Conservation (phyloP, 1,284 basidiomycete genomes). For the Amylostereum chailletii region DNA sequence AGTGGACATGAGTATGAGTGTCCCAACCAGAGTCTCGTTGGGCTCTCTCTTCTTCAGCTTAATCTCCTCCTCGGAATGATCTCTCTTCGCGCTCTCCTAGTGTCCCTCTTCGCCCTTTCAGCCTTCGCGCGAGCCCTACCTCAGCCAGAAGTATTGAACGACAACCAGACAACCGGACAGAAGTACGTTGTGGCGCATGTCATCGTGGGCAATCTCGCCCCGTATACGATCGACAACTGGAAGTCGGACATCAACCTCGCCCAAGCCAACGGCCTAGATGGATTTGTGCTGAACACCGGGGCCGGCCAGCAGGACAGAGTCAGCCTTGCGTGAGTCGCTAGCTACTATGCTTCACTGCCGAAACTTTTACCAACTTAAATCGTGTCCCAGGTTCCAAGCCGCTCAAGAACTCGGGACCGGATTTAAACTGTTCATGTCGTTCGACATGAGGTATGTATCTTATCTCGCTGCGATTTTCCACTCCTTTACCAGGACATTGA, state of each 20-base stretch:
- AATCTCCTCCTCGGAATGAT: too few species aligned
- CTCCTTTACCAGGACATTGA: background rate
- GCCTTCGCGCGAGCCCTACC: too few species aligned
- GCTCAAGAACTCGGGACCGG: conserved; percentile 8
- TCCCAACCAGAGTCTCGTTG: too few species aligned
- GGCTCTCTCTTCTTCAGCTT: too few species aligned
- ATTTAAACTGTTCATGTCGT: conserved; percentile 51
- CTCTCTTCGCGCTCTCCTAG: too few species aligned
- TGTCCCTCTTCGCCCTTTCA: too few species aligned
- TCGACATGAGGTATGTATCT: conserved; percentile 37
- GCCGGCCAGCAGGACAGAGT: conserved; percentile 39
- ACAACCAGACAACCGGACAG: too few species aligned
- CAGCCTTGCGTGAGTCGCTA: conserved; percentile 31
- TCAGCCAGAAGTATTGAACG: too few species aligned
- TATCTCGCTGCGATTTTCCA: background rate
- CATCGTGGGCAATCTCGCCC: conserved; percentile 34
- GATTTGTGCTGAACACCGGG: conserved; percentile 37
- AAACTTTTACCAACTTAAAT: background rate
- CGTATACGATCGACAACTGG: conserved; percentile 29
- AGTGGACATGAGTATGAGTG: too few species aligned
- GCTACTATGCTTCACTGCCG: conserved; percentile 13
- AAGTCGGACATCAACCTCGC: conserved; percentile 29
- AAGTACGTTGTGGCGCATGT: conserved; percentile 22
- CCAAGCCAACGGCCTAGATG: conserved; percentile 29
- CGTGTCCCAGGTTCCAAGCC: conserved; percentile 1